phyloP scores from a whole-genome alignment of 768 basidiomycete species.

The Phylloporus sp. region DNA sequence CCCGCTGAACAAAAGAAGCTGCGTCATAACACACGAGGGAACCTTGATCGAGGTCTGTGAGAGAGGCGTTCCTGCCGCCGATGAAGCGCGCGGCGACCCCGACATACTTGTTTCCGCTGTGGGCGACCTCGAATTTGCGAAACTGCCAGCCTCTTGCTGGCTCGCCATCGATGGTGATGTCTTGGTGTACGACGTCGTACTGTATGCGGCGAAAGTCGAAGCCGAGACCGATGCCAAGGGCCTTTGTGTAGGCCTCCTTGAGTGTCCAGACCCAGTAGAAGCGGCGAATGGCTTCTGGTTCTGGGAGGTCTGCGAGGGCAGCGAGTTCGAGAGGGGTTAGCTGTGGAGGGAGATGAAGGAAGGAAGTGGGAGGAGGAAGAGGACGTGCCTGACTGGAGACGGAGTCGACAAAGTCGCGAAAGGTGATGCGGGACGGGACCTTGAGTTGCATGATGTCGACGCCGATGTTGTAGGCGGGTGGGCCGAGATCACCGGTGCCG shows the following conservation, averaged over 20 bases:
- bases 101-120: constrained; percentile 51
- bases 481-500: constrained; percentile 42
- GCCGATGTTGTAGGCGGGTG: constrained; percentile 56
- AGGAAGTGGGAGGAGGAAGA: background rate
- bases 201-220: constrained; percentile 78
- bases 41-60: constrained; percentile 31
- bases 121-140: constrained; percentile 49
- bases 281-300: constrained; percentile 47
- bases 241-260: constrained; percentile 91
- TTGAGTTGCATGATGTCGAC: constrained; percentile 79
- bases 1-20: constrained; percentile 42
- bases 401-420: constrained; percentile 56
- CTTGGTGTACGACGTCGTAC: constrained; percentile 50
- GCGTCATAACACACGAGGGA: constrained; percentile 47
- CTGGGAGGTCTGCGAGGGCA: constrained; percentile 34
- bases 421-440: constrained; percentile 53
- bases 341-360: constrained; percentile 26
- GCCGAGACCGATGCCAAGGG: constrained; percentile 75
- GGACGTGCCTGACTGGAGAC: constrained; percentile 58
- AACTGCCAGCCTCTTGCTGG: constrained; percentile 63
- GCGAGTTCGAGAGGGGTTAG: constrained; percentile 37
- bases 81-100: constrained; percentile 62
- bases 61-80: constrained; percentile 37
- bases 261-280: constrained; percentile 88
- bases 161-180: constrained; percentile 55